These are phyloP conservation scores for Leccinum variicolor DNA, from an alignment of 768 basidiomycete genomes.

Conservation along the genomic window DNA sequence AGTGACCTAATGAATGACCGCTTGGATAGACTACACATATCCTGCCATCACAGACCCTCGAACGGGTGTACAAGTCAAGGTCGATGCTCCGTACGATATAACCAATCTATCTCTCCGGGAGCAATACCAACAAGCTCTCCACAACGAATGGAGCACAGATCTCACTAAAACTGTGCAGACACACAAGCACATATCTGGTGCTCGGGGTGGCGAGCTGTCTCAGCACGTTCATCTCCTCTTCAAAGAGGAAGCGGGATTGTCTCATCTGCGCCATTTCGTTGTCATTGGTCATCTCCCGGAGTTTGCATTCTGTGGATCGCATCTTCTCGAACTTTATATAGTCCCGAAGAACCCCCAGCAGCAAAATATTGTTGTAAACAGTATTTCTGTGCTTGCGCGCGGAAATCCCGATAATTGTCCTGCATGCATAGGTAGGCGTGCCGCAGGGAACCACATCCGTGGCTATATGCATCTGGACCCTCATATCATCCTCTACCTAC, in stretches of 20 bases:
- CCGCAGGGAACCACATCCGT: conserved; percentile 9
- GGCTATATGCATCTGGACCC: conserved; percentile 16
- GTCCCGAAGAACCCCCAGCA: neutral
- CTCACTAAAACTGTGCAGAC: neutral
- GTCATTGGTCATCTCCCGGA: conserved; percentile 9
- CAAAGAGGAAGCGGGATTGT: neutral
- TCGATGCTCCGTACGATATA: conserved; percentile 11
- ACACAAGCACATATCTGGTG: neutral
- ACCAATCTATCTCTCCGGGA: conserved; percentile 1
- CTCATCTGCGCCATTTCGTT: conserved; percentile 6
- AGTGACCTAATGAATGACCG: neutral
- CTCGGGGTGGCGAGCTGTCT: neutral
- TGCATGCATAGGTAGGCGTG: conserved; percentile 10
- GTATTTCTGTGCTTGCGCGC: conserved; percentile 11
- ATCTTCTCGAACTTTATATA: conserved; percentile 19
- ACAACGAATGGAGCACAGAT: conserved; percentile 2
- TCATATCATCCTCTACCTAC: conserved; percentile 8
- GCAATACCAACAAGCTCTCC: conserved; percentile 4
- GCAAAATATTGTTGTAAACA: conserved; percentile 7
- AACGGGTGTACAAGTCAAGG: conserved; percentile 5
- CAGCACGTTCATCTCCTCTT: conserved; percentile 4
- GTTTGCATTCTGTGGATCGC: conserved; percentile 17
- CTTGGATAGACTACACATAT: conserved; percentile 18
- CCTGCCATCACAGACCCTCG: conserved; percentile 12
- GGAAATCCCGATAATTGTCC: conserved; percentile 2